phyloP scores from a whole-genome alignment of 2,329 filamentous ascomycete species.

The Septoria petroselini region DNA sequence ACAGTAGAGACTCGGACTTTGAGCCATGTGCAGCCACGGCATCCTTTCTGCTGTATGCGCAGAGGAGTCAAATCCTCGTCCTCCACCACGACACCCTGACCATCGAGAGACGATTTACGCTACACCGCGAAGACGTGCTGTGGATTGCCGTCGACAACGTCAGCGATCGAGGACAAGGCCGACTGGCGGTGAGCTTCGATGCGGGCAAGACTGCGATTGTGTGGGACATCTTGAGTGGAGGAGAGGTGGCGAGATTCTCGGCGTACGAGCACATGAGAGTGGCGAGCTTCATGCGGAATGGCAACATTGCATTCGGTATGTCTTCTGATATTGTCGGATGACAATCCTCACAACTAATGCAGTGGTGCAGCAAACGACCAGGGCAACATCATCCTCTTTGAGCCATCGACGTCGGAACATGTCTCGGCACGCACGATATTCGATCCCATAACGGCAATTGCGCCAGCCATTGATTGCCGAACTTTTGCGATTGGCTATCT shows the following conservation, averaged over 20 bases:
- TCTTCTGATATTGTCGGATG: conserved; percentile 33
- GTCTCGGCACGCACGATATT: conserved; percentile 88
- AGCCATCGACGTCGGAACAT: conserved; percentile 88
- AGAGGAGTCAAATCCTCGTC: conserved; percentile 78
- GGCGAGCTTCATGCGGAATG: conserved; percentile 94
- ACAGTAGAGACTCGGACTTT: conserved; percentile 56
- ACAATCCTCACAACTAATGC: not conserved
- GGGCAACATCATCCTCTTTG: conserved; percentile 91
- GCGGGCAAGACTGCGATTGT: conserved; percentile 86
- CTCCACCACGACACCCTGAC: conserved; percentile 89
- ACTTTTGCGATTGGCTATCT: conserved; percentile 97
- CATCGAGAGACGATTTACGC: conserved; percentile 80
- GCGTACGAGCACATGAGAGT: conserved; percentile 84
- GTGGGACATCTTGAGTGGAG: conserved; percentile 91
- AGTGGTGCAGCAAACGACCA: conserved; percentile 71
- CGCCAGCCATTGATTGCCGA: conserved; percentile 82
- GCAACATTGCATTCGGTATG: conserved; percentile 91
- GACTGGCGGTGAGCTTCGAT: conserved; percentile 91
- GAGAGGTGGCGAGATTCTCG: conserved; percentile 85
- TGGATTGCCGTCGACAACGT: conserved; percentile 87
- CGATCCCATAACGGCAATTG: conserved; percentile 90
- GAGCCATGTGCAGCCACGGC: conserved; percentile 88
- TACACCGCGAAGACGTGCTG: conserved; percentile 77
- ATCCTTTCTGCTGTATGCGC: conserved; percentile 82
- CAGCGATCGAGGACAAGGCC: conserved; percentile 79